phyloP scores from a whole-genome alignment of 352 stramenopile genomes.

The Phytophthora cryptogea region DNA sequence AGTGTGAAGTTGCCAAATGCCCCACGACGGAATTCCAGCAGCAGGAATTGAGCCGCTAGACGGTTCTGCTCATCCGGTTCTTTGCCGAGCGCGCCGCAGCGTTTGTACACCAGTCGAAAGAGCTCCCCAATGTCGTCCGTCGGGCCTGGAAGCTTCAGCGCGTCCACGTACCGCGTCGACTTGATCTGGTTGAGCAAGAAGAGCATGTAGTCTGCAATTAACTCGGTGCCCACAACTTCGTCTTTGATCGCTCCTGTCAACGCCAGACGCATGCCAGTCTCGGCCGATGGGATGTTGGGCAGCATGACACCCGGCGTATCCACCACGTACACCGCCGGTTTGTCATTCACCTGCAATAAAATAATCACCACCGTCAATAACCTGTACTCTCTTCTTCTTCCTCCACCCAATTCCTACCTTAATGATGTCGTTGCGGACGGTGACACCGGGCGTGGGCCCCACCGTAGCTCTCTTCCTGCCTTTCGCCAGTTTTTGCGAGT shows the following conservation, averaged over 20 bases:
- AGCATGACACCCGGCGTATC: slow-evolving; percentile 91
- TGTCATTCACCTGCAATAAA: slow-evolving; percentile 73
- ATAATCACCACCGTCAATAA: slow-evolving; percentile 5
- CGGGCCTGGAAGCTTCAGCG: slow-evolving; percentile 61
- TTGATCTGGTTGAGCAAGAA: slow-evolving; percentile 84
- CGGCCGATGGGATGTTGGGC: slow-evolving; percentile 76
- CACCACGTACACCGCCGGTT: slow-evolving; percentile 87
- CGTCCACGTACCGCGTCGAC: slow-evolving; percentile 81
- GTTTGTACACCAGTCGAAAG: slow-evolving; percentile 64
- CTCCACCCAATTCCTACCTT: slow-evolving; percentile 50
- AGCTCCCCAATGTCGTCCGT: slow-evolving; percentile 78
- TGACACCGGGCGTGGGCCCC: slow-evolving; percentile 84
- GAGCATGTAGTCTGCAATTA: slow-evolving; percentile 91
- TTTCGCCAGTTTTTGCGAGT: slow-evolving; percentile 75
- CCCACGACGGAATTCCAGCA: slow-evolving; percentile 78
- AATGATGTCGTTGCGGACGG: slow-evolving; percentile 87
- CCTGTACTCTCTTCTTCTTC: neutral
- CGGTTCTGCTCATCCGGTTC: slow-evolving; percentile 68
- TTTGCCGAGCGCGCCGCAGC: slow-evolving; percentile 80
- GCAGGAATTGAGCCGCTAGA: slow-evolving; percentile 70
- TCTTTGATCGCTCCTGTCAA: slow-evolving; percentile 90
- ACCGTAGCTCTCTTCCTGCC: slow-evolving; percentile 83
- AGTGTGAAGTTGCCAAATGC: slow-evolving; percentile 87
- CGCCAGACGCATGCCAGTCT: slow-evolving; percentile 85
- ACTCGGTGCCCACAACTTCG: slow-evolving; percentile 80